Evolutionary conservation across 75 land plant genomes (phyloP).

Genomic region (Pinus tabuliformis): DNA sequence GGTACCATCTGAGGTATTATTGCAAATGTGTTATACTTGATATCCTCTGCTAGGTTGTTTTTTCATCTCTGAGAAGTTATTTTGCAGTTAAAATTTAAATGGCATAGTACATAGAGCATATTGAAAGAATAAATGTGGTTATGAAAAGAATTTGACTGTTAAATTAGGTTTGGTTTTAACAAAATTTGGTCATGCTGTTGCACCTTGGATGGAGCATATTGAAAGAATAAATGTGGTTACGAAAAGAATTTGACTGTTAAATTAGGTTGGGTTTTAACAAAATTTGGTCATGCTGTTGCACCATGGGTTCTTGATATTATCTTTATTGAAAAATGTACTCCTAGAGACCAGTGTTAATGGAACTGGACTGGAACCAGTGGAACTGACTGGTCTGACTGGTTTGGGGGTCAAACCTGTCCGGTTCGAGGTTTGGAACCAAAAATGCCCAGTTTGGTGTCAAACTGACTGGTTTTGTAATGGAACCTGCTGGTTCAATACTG

Average conservation of each 20-base stretch:
- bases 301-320: not conserved
- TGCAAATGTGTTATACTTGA: not conserved
- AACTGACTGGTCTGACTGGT: too few species aligned
- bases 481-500: too few species aligned
- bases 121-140: not conserved
- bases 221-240: not conserved
- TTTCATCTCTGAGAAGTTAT: not conserved
- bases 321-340: not conserved
- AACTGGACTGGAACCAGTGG: too few species aligned
- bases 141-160: not conserved
- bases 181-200: not conserved
- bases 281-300: not conserved
- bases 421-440: too few species aligned
- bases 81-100: not conserved
- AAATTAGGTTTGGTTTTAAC: not conserved
- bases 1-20: conserved; percentile 52
- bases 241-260: not conserved
- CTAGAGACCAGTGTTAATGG: not conserved
- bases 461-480: too few species aligned
- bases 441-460: too few species aligned
- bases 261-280: not conserved
- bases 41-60: not conserved
- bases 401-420: too few species aligned
- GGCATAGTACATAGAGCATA: not conserved
- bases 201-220: not conserved